phyloP scores from a whole-genome alignment of 345 rosid species.

The Schrenkiella parvula region DNA sequence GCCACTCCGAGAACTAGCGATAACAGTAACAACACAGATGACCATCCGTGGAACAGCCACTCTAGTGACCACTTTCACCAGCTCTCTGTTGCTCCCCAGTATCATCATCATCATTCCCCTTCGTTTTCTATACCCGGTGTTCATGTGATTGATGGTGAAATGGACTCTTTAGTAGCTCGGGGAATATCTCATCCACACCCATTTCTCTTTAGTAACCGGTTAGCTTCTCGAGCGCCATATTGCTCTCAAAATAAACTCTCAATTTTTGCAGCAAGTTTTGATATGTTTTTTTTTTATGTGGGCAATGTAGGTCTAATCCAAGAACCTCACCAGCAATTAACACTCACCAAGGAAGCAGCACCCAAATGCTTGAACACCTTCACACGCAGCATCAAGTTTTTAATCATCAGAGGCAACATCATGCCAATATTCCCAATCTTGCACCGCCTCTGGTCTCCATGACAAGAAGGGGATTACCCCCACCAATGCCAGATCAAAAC shows the following conservation, averaged over 20 bases:
- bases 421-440: conserved; percentile 39
- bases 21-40: conserved; percentile 39
- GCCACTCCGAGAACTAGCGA: conserved; percentile 42
- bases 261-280: background rate
- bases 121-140: conserved; percentile 39
- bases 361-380: conserved; percentile 44
- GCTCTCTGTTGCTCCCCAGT: conserved; percentile 55
- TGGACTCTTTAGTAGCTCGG: conserved; percentile 42
- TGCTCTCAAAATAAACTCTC: background rate
- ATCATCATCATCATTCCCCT: conserved; percentile 39
- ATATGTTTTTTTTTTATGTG: background rate
- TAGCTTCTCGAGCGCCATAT: conserved; percentile 25
- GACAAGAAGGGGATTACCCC: conserved; percentile 47
- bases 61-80: conserved; percentile 42
- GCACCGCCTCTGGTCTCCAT: conserved; percentile 36
- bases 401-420: conserved; percentile 46
- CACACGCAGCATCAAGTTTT: conserved; percentile 41
- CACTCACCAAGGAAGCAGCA: conserved; percentile 44
- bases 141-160: conserved; percentile 44
- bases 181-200: conserved; percentile 45
- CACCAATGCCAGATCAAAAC: conserved; percentile 36
- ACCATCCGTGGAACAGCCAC: conserved; percentile 51
- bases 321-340: conserved; percentile 43
- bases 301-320: conserved; percentile 45
- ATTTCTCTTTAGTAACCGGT: conserved; percentile 48